Evolutionary conservation across 2,329 filamentous ascomycete genomes (phyloP).

Genomic region (Neofusicoccum kwambonambiense): DNA sequence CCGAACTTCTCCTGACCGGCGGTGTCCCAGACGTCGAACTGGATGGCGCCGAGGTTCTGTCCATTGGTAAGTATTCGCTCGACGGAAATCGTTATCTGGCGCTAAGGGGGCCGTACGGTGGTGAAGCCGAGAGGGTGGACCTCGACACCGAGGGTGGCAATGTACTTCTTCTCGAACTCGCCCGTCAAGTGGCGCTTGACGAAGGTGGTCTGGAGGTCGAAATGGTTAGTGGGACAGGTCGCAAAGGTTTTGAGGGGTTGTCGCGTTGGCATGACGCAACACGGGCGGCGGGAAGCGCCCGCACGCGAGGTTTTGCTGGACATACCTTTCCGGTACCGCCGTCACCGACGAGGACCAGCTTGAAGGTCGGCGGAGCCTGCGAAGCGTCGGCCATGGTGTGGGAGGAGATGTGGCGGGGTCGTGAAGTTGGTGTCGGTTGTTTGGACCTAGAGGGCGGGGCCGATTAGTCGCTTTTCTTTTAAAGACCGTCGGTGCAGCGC

Average conservation of each 20-base stretch:
- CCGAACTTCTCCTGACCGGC: slow-evolving; percentile 99
- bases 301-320: slow-evolving; percentile 18
- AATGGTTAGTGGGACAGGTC: slow-evolving; percentile 13
- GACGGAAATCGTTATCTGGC: slow-evolving; percentile 23
- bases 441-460: slow-evolving; percentile 15
- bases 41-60: slow-evolving; percentile 88
- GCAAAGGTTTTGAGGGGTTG: slow-evolving; percentile 16
- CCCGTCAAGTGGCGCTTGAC: slow-evolving; percentile 99
- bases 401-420: slow-evolving; percentile 21
- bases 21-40: slow-evolving; percentile 99
- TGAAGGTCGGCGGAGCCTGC: slow-evolving; percentile 76
- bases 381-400: slow-evolving; percentile 62
- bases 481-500: background rate
- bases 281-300: background rate
- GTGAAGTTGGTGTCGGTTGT: slow-evolving; percentile 11
- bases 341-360: slow-evolving; percentile 99
- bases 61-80: slow-evolving; percentile 8
- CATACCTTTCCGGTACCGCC: slow-evolving; percentile 98
- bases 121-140: slow-evolving; percentile 98
- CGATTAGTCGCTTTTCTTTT: slow-evolving; percentile 15
- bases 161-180: slow-evolving; percentile 99
- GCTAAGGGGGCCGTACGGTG: slow-evolving; percentile 67
- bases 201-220: slow-evolving; percentile 78
- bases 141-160: slow-evolving; percentile 98
- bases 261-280: slow-evolving; percentile 12